A percentile compares a stretch with the other conserved stretches of the same genome.
Conservation (phyloP, 257 asterid genomes). For the Jasminum sambac region DNA sequence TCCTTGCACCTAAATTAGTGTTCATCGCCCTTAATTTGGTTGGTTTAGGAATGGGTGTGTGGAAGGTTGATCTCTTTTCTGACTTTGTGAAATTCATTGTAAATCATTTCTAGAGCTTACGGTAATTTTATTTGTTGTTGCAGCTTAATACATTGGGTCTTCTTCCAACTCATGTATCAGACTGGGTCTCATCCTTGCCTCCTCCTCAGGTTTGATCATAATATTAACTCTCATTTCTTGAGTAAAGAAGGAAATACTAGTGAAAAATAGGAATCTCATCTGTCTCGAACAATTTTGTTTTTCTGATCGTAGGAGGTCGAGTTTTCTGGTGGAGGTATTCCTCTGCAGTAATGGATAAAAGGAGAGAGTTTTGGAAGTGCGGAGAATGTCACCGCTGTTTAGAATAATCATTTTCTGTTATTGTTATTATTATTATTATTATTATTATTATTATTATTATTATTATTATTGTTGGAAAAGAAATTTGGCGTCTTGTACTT, state of each 20-base stretch:
- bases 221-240: slow-evolving; percentile 1
- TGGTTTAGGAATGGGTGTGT: slow-evolving; percentile 84
- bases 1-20: slow-evolving; percentile 67
- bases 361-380: slow-evolving; percentile 17
- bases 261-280: background rate
- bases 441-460: too few relatives aligned
- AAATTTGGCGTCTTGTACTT: too few relatives aligned
- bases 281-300: background rate
- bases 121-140: slow-evolving; percentile 16
- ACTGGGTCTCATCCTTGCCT: slow-evolving; percentile 97
- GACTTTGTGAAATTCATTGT: background rate
- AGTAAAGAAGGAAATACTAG: background rate
- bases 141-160: slow-evolving; percentile 97
- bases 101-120: slow-evolving; percentile 16
- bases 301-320: slow-evolving; percentile 71
- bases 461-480: slow-evolving; percentile 6
- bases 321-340: slow-evolving; percentile 92
- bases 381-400: slow-evolving; percentile 2
- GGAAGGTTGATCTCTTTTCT: slow-evolving; percentile 70
- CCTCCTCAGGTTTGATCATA: slow-evolving; percentile 80
- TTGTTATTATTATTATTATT: background rate
- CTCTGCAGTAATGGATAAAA: slow-evolving; percentile 30
- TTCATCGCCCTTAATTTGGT: slow-evolving; percentile 83
- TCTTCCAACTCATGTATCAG: slow-evolving; percentile 96
- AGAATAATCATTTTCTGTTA: background rate